Percentiles rank a stretch among this genome's conserved stretches.
These are phyloP conservation scores for Crithidia bombi DNA, from an alignment of 208 protist species.

Conservation along the genomic window DNA sequence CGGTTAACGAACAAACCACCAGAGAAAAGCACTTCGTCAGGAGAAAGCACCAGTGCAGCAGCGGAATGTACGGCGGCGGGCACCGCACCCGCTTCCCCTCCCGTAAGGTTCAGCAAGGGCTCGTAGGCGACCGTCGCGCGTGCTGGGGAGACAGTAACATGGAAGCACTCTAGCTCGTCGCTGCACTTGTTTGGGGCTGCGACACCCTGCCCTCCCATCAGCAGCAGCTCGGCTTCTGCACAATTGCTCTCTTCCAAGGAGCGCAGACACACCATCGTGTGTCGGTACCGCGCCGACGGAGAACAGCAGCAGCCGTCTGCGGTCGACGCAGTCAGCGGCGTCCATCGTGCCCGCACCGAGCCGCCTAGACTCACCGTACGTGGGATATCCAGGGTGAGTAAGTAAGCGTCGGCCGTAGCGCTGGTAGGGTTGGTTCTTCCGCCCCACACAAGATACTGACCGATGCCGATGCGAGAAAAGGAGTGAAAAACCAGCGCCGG, in stretches of 20 bases:
- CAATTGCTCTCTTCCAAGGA: neutral
- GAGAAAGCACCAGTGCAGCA: slow-evolving; percentile 31
- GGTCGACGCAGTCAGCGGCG: neutral
- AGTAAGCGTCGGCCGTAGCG: slow-evolving; percentile 46
- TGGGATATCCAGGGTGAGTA: slow-evolving; percentile 50
- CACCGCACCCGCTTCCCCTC: neutral
- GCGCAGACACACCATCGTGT: slow-evolving; percentile 25
- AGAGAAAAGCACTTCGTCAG: slow-evolving; percentile 24
- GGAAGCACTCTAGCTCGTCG: slow-evolving; percentile 21
- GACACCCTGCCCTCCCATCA: slow-evolving; percentile 44
- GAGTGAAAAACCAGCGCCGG: slow-evolving; percentile 77
- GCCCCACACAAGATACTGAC: slow-evolving; percentile 76
- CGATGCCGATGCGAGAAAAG: slow-evolving; percentile 52
- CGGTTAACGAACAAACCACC: slow-evolving; percentile 18
- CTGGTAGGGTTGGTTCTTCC: slow-evolving; percentile 78
- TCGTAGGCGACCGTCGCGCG: slow-evolving; percentile 26
- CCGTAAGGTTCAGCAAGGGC: neutral
- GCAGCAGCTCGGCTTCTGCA: slow-evolving; percentile 37
- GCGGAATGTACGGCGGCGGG: slow-evolving; percentile 60
- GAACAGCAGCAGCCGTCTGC: neutral
- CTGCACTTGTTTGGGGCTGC: neutral
- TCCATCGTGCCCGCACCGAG: slow-evolving; percentile 31
- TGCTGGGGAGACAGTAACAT: slow-evolving; percentile 10
- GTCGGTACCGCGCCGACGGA: slow-evolving; percentile 22
- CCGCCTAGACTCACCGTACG: slow-evolving; percentile 22